Evolutionary conservation across 208 protist species (phyloP), one percentile per base, ranked within the genome.

Genomic region (Crithidia bombi): DNA sequence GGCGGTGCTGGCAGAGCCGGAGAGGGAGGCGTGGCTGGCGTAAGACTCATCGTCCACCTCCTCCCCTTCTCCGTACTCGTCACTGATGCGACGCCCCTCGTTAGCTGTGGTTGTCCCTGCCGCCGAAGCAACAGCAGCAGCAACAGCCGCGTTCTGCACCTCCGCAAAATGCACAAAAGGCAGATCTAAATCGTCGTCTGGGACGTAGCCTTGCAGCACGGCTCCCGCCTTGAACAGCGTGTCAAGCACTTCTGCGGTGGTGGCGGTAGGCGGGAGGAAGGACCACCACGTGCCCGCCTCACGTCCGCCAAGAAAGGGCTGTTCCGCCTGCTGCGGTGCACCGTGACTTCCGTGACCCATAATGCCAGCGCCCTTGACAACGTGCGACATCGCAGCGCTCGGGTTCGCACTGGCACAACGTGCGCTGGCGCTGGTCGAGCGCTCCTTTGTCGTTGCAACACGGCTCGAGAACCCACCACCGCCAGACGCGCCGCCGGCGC

Each of bases 171-270:
- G 62, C 6, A 85, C 81, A 65, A 79, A 86, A 5, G 67, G 67
- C 49, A 90, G 59, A 17, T 80, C 72, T 7, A 86, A 69, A 38
- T 87, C 82, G 17, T 78, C 79, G 30, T 87, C 81, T 7, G 82
- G 81, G 3, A 87, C 44, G 63, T 73, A 80, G 28, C 83, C 82
- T 35, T 87, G 70, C 23, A 81, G 36, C 36, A 82, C 77, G 10
- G 83, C 82, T 10, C 83, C 81, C 1, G 69, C 63, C 5, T 81
- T 70, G 21, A 89, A 35, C 43, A 91, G 55, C 61, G 85, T 65
- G 23, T 86, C 74, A n/a, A 91, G 69, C 43, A 84, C 47, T 6
- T 83, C 75, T 7, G 78, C 70, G 1, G 86, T 91, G 23, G 70
- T 65, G 25, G 30, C 50, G 2, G 69, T 47, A 1, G 67, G 77